Evolutionary conservation across 306 rosid genomes (phyloP).

Genomic region (Castanea crenata): DNA sequence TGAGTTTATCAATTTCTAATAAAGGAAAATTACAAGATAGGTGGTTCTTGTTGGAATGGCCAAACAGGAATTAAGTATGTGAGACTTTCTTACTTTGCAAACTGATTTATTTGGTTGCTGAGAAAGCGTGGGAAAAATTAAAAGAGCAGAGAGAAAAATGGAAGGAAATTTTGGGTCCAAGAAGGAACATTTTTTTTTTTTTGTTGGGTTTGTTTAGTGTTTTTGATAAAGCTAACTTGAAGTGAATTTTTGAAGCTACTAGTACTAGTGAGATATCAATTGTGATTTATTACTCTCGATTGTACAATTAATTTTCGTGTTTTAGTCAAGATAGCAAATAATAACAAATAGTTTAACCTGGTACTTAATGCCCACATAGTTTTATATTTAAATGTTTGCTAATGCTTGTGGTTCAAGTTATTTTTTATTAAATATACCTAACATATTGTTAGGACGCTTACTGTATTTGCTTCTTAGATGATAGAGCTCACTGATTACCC

Average conservation of each 20-base stretch:
- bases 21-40: too few relatives aligned
- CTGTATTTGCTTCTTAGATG: neutral
- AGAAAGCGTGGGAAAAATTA: neutral
- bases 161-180: neutral
- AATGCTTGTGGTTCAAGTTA: too few relatives aligned
- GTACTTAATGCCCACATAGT: neutral
- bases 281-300: neutral
- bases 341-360: neutral
- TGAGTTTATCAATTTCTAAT: too few relatives aligned
- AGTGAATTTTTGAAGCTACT: neutral
- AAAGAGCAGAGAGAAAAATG: too few relatives aligned
- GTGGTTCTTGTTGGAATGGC: too few relatives aligned
- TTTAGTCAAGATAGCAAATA: too few relatives aligned
- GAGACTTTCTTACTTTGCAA: too few relatives aligned
- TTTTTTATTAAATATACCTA: too few relatives aligned
- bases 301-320: neutral
- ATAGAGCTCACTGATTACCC: neutral
- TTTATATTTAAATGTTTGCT: neutral
- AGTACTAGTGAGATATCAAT: neutral
- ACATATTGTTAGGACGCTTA: neutral
- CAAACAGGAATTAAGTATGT: too few relatives aligned
- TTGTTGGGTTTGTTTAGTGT: neutral
- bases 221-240: neutral
- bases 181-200: neutral
- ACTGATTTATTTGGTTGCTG: neutral